Evolutionary conservation across 1,284 basidiomycete species (phyloP).

Genomic region (Taiwanofungus camphoratus): DNA sequence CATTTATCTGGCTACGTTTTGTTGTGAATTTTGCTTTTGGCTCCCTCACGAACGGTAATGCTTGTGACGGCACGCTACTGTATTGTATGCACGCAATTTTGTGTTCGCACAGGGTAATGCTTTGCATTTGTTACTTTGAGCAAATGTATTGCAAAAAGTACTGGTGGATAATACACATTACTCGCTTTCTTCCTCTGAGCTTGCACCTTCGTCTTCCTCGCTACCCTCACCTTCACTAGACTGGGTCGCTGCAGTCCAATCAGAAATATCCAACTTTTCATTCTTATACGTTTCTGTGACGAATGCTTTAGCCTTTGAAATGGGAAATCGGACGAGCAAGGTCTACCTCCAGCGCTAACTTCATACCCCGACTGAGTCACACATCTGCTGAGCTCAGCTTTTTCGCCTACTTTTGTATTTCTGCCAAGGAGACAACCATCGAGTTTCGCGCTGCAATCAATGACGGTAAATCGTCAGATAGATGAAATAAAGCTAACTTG

Average conservation of each 20-base stretch:
- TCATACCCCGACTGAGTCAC: constrained; percentile 88
- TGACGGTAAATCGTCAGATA: neutral
- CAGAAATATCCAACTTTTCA: constrained; percentile 32
- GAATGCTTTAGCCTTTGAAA: neutral
- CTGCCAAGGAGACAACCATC: constrained; percentile 87
- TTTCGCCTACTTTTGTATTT: constrained; percentile 76
- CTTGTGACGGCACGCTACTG: neutral
- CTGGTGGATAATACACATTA: constrained; percentile 7
- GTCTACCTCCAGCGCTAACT: constrained; percentile 65
- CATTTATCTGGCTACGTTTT: constrained; percentile 3
- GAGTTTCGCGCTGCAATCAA: constrained; percentile 66
- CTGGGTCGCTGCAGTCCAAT: constrained; percentile 28
- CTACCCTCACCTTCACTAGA: constrained; percentile 16
- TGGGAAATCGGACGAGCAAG: neutral
- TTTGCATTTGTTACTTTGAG: too few species aligned
- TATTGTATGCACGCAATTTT: neutral
- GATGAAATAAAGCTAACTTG: constrained; percentile 1
- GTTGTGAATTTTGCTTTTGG: neutral
- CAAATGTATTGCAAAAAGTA: too few species aligned
- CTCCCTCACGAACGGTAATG: neutral
- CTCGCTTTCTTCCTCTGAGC: constrained; percentile 13
- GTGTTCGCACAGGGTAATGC: too few species aligned
- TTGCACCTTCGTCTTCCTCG: constrained; percentile 10
- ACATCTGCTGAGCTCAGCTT: constrained; percentile 76
- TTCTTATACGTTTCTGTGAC: constrained; percentile 24